Base-by-base conservation (phyloP, 2,329 filamentous ascomycete species). In the Acrodontium crateriforme region DNA sequence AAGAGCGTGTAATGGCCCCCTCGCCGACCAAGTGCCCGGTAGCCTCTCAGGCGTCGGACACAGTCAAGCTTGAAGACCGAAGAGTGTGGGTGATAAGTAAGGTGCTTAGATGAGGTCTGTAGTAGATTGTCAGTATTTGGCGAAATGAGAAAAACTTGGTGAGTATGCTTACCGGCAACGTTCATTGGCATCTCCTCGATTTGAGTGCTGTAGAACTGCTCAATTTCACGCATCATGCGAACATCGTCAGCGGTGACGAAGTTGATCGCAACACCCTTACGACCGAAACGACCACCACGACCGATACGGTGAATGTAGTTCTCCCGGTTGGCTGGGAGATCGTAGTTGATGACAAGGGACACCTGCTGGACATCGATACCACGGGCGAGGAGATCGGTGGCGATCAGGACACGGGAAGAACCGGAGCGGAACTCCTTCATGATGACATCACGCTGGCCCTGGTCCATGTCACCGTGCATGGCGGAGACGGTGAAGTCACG, bases 391-490 rank as follows among this genome's bases (percentile, higher is more conserved):
- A 98, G 74, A 58, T 98, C 89, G 43, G 89, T 98, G 62, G 89
- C 84, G 55, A 98, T 98, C 54, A 98, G 71, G 47, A 98, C 89
- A 78, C 89, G 85, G 43, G 85, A 22, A 22, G 20, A 94, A 46
- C 89, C 89, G 46, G 85, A 93, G 54, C 89, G 84, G 80, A 98
- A 98, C 70, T 98, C 89, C 76, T 98, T 93, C 89, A 98, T 98
- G 63, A 98, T 98, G 56, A 92, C 71, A 62, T 95, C 89, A 74
- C 89, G 85, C 71, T 95, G 84, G 53, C 65, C 67, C 69, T 94
- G 85, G 62, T 93, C 84, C 89, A 98, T 98, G 57, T 98, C 89
- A 59, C 89, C 89, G 72, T 98, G 89, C 89, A 98, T 95, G 65
- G 87, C 85, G 20, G 87, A 94, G 59, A 98, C 89, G 40, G 89